A percentile compares a stretch with the other conserved stretches of the same genome.
Conservation (phyloP, 2,329 filamentous ascomycete species). For the Knufia fluminis region DNA sequence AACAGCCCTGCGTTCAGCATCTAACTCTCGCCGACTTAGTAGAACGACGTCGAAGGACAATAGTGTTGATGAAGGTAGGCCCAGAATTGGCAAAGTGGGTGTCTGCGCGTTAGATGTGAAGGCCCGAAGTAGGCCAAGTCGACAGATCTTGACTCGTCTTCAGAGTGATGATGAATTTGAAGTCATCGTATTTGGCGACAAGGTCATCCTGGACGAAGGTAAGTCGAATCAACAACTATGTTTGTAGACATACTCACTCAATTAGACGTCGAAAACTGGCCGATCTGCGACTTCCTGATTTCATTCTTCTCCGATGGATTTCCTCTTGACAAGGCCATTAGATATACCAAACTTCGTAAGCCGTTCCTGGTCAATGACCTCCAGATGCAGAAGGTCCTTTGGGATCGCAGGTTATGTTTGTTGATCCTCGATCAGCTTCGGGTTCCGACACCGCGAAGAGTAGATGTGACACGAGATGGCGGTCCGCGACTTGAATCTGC, state of each 20-base stretch:
- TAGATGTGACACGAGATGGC: constrained; percentile 90
- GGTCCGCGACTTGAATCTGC: constrained; percentile 69
- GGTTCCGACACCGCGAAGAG: constrained; percentile 76
- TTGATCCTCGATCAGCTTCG: constrained; percentile 79
- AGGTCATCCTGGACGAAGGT: constrained; percentile 92
- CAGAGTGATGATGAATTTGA: constrained; percentile 90
- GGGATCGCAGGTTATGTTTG: constrained; percentile 87
- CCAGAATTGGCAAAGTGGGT: constrained; percentile 60
- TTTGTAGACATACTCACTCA: constrained; percentile 8
- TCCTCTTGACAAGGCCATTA: constrained; percentile 90
- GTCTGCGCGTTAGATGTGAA: constrained; percentile 94
- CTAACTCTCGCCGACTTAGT: constrained; percentile 21
- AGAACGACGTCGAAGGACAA: constrained; percentile 18
- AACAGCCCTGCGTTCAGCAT: constrained; percentile 17
- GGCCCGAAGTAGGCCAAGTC: constrained; percentile 89
- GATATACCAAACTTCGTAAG: constrained; percentile 84
- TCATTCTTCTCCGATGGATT: constrained; percentile 99
- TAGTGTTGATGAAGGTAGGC: constrained; percentile 18
- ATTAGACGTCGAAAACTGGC: constrained; percentile 83
- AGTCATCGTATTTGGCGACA: constrained; percentile 95
- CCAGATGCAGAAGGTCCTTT: constrained; percentile 92
- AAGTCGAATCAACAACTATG: constrained; percentile 22
- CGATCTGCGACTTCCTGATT: constrained; percentile 89
- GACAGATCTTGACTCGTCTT: constrained; percentile 88
- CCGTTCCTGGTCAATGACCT: constrained; percentile 97